Evolutionary conservation across 148 eudicot genomes (phyloP).

Genomic region (Heliosperma pusillum): DNA sequence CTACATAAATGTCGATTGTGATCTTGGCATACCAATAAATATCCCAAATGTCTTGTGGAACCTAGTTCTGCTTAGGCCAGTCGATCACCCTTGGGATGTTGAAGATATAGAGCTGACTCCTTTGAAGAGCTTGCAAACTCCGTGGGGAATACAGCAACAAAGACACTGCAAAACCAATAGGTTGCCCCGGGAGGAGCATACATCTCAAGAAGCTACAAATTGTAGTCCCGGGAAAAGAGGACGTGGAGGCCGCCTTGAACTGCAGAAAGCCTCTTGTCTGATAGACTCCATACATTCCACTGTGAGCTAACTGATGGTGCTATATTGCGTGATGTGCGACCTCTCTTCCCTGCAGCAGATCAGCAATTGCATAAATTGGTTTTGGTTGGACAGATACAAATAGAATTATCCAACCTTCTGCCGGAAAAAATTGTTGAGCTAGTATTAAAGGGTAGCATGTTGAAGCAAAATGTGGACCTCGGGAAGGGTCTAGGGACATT

Average conservation of each 20-base stretch:
- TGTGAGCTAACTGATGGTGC: slow-evolving; percentile 2
- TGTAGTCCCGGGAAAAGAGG: not conserved
- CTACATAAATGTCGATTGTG: slow-evolving; percentile 19
- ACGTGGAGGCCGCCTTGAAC: not conserved
- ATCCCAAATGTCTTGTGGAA: slow-evolving; percentile 15
- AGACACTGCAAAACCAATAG: not conserved
- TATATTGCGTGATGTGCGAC: not conserved
- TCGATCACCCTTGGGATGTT: not conserved
- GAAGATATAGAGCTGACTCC: slow-evolving; percentile 4
- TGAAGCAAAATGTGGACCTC: slow-evolving; percentile 2
- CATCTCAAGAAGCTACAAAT: slow-evolving; percentile 1
- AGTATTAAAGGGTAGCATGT: slow-evolving; percentile 15
- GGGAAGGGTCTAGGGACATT: slow-evolving; percentile 2
- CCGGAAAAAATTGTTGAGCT: slow-evolving; percentile 13
- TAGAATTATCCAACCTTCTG: slow-evolving; percentile 1
- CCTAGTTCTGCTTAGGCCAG: slow-evolving; percentile 8
- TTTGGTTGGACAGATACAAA: slow-evolving; percentile 2
- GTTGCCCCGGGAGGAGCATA: slow-evolving; percentile 16
- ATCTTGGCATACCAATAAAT: not conserved
- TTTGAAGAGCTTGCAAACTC: slow-evolving; percentile 9
- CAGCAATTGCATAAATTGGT: slow-evolving; percentile 15
- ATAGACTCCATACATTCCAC: slow-evolving; percentile 14
- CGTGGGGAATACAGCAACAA: slow-evolving; percentile 17
- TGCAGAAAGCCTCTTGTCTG: slow-evolving; percentile 8
- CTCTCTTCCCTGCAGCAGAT: slow-evolving; percentile 2